Conservation (phyloP, 192 early-diverging fungal genomes). For the Coemansia sp. region DNA sequence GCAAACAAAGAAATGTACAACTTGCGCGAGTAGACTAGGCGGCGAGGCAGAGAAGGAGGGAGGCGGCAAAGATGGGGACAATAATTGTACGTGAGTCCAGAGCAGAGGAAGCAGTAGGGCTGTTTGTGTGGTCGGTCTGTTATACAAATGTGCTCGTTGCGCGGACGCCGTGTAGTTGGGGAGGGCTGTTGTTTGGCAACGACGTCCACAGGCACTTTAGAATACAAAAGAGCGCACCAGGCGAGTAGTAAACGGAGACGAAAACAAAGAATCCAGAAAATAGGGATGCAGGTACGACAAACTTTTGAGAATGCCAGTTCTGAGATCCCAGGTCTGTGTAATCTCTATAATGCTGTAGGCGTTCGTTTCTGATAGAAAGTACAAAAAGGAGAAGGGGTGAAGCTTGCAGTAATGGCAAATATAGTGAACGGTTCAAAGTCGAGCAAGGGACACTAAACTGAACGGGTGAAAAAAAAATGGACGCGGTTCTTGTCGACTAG, state of each 20-base stretch:
- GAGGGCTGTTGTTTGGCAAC: slow-evolving; percentile 1
- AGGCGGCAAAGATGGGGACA: slow-evolving; percentile 4
- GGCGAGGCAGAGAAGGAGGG: background rate
- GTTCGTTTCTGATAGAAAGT: background rate
- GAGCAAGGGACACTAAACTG: background rate
- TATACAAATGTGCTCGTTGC: background rate
- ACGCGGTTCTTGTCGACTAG: background rate
- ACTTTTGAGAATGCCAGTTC: background rate
- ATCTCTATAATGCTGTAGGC: background rate
- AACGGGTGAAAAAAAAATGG: background rate
- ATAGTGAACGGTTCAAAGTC: background rate
- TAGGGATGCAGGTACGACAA: slow-evolving; percentile 8
- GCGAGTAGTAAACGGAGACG: slow-evolving; percentile 4
- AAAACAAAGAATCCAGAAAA: slow-evolving; percentile 6
- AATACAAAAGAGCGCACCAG: background rate
- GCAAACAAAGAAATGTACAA: background rate
- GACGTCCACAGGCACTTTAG: background rate
- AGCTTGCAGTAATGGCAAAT: background rate
- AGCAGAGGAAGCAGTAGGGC: slow-evolving; percentile 1
- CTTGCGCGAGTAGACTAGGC: background rate
- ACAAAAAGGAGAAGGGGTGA: background rate
- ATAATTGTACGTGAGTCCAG: slow-evolving; percentile 9
- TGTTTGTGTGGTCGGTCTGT: background rate
- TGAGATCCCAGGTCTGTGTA: background rate
- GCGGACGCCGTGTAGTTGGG: background rate